Percentiles rank a stretch among this genome's conserved stretches.
Evolutionary conservation across 129 eudicot genomes (phyloP).

Genomic region (Flaveria bidentis): DNA sequence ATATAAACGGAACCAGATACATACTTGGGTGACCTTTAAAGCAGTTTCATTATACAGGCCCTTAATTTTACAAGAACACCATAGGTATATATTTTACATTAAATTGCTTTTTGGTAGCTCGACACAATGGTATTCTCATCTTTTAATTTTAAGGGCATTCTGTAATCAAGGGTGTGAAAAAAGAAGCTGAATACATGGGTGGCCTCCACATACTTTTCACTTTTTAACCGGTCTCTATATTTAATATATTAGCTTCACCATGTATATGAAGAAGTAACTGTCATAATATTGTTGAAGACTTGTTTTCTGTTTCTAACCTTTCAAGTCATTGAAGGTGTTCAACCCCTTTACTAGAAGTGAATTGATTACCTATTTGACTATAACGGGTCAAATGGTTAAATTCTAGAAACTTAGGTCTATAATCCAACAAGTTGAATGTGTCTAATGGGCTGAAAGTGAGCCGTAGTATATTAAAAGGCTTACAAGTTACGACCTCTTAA

Average conservation of each 20-base stretch:
- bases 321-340: background rate
- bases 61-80: background rate
- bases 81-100: no score
- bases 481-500: background rate
- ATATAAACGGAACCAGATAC: background rate
- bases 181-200: no score
- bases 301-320: background rate
- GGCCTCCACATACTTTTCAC: background rate
- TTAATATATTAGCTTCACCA: background rate
- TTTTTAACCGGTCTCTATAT: background rate
- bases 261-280: conserved; percentile 6
- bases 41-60: no score
- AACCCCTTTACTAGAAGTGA: background rate
- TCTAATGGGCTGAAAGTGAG: background rate
- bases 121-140: no score
- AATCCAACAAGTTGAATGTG: background rate
- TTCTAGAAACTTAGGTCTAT: background rate
- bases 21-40: no score
- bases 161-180: background rate
- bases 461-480: background rate
- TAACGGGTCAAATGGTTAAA: background rate
- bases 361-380: background rate
- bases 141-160: no score
- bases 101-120: no score
- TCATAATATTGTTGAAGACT: background rate